These are phyloP conservation scores for Aciculoconidium aculeatum DNA, from an alignment of 805 yeast genomes.

Conservation along the genomic window DNA sequence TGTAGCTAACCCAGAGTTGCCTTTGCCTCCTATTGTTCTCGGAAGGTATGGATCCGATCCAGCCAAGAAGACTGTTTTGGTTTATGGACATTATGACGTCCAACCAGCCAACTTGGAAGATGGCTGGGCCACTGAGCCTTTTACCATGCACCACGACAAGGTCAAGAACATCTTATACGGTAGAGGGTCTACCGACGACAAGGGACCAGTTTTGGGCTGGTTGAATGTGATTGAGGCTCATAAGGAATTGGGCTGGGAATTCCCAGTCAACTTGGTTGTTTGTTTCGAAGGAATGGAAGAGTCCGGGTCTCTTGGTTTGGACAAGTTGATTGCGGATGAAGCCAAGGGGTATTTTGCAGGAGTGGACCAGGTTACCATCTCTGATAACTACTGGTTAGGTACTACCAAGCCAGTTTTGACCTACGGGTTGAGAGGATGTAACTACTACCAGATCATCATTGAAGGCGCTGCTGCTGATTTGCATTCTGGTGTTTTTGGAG, in stretches of 20 bases:
- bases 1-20: conserved; percentile 56
- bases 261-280: conserved; percentile 88
- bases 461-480: conserved; percentile 95
- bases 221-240: conserved; percentile 90
- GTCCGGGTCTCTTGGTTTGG: conserved; percentile 91
- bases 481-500: conserved; percentile 97
- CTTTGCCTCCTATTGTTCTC: conserved; percentile 91
- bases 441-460: conserved; percentile 78
- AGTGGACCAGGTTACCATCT: conserved; percentile 91
- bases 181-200: conserved; percentile 95
- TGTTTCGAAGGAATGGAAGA: conserved; percentile 99
- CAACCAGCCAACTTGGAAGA: conserved; percentile 92
- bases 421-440: conserved; percentile 95
- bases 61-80: conserved; percentile 76
- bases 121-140: conserved; percentile 96
- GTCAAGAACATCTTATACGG: conserved; percentile 74
- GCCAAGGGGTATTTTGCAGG: conserved; percentile 75
- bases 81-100: conserved; percentile 97
- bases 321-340: conserved; percentile 72
- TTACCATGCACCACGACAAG: conserved; percentile 51
- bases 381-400: conserved; percentile 98
- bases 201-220: conserved; percentile 98
- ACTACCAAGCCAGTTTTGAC: conserved; percentile 95
- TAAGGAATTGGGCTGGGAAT: conserved; percentile 70
- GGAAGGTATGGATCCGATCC: conserved; percentile 84